A percentile compares a stretch with the other conserved stretches of the same genome.
phyloP scores from a whole-genome alignment of 345 rosid species.

The Bretschneidera sinensis region DNA sequence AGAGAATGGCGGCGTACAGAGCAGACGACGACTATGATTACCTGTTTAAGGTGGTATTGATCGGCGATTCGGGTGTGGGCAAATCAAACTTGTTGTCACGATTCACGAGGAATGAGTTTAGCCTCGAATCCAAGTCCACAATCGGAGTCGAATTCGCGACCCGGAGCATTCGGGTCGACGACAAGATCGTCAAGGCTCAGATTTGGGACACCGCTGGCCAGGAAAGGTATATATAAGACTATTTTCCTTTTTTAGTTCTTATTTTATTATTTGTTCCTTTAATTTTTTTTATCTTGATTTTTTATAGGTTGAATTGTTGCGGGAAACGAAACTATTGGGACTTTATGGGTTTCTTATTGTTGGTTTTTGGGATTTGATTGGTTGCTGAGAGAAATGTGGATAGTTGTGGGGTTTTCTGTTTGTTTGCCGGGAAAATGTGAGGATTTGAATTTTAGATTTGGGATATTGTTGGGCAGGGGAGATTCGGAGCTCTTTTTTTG shows the following conservation, averaged over 20 bases:
- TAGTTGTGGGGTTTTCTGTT: no score
- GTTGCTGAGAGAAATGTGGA: background rate
- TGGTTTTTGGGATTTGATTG: background rate
- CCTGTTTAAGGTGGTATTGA: slow-evolving; percentile 67
- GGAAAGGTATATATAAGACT: slow-evolving; percentile 41
- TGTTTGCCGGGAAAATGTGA: no score
- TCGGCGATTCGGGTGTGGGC: slow-evolving; percentile 84
- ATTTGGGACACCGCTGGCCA: slow-evolving; percentile 93
- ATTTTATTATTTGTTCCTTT: background rate
- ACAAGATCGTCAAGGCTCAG: slow-evolving; percentile 79
- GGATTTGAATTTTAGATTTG: no score
- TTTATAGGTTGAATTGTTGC: background rate
- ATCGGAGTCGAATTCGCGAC: slow-evolving; percentile 89
- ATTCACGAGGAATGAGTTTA: slow-evolving; percentile 74
- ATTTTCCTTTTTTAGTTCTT: background rate
- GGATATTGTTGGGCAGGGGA: no score
- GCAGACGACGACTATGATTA: slow-evolving; percentile 87
- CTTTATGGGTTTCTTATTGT: background rate
- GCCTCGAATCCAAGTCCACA: slow-evolving; percentile 80
- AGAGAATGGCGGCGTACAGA: slow-evolving; percentile 58
- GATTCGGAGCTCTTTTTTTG: no score
- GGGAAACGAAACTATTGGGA: background rate
- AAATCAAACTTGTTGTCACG: slow-evolving; percentile 76
- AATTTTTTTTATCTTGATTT: background rate
- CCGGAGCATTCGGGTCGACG: slow-evolving; percentile 67